Conservation (phyloP, 2,329 filamentous ascomycete species). For the Exophiala sp. region DNA sequence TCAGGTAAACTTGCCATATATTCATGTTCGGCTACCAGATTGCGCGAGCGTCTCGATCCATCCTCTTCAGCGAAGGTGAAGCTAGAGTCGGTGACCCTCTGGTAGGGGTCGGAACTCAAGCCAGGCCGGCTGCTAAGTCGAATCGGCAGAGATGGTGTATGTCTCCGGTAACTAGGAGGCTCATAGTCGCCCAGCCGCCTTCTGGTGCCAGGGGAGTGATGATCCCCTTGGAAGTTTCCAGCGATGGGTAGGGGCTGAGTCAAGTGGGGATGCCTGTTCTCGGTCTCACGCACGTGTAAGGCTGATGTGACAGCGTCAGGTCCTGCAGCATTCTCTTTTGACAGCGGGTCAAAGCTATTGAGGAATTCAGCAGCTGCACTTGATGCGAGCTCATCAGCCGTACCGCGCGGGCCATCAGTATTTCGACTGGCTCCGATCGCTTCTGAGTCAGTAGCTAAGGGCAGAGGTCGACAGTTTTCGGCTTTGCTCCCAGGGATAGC, state of each 20-base stretch:
- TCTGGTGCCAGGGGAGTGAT: not conserved
- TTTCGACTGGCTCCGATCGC: not conserved
- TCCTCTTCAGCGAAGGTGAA: not conserved
- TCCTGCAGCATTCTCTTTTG: not conserved
- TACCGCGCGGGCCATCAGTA: not conserved
- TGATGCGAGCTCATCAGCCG: slow-evolving; percentile 1
- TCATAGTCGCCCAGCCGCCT: not conserved
- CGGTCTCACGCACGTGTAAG: not conserved
- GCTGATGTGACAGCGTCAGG: not conserved
- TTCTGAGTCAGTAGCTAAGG: slow-evolving; percentile 2
- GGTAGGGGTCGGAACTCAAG: not conserved
- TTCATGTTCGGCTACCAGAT: not conserved
- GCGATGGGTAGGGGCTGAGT: not conserved
- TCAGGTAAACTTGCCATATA: slow-evolving; percentile 2
- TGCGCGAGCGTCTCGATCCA: not conserved
- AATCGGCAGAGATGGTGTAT: slow-evolving; percentile 5
- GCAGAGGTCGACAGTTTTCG: slow-evolving; percentile 5
- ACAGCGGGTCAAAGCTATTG: slow-evolving; percentile 20
- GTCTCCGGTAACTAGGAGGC: not conserved
- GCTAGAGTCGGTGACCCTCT: not conserved
- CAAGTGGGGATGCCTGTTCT: not conserved
- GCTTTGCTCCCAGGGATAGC: slow-evolving; percentile 12
- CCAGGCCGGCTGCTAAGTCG: not conserved
- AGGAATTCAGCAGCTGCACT: slow-evolving; percentile 22
- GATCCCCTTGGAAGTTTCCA: not conserved